A percentile compares a stretch with the other conserved stretches of the same genome.
phyloP scores from a whole-genome alignment of 192 early-diverging fungal genomes.

The Umbelopsis sp. region DNA sequence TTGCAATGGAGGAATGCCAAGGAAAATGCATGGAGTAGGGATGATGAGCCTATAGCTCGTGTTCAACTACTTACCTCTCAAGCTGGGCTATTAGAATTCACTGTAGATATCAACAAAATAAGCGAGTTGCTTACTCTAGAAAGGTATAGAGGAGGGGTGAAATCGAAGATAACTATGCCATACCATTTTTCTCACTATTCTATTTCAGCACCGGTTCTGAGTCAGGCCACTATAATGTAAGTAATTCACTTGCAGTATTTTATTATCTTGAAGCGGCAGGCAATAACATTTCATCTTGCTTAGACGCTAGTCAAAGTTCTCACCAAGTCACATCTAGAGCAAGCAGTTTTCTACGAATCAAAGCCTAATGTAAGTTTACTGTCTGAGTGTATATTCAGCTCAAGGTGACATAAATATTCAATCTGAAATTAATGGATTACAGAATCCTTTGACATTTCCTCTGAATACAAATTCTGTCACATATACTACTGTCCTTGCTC shows the following conservation, averaged over 20 bases:
- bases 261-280: too few relatives aligned
- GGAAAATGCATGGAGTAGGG: background rate
- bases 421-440: background rate
- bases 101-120: conserved; percentile 9
- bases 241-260: background rate
- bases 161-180: background rate
- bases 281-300: background rate
- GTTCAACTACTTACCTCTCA: conserved; percentile 4
- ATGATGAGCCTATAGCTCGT: conserved; percentile 4
- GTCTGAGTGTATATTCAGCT: too few relatives aligned
- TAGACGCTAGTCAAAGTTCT: background rate
- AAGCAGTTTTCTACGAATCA: conserved; percentile 3
- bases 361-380: background rate
- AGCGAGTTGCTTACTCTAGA: background rate
- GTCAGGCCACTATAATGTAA: background rate
- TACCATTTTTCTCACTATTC: background rate
- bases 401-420: background rate
- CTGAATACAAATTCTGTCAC: background rate
- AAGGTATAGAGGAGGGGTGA: background rate
- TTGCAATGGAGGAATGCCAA: conserved; percentile 5
- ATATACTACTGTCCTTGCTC: background rate
- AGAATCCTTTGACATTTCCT: conserved; percentile 6
- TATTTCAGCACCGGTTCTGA: background rate
- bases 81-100: conserved; percentile 6
- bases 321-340: conserved; percentile 2